phyloP scores from a whole-genome alignment of 176 grass and related monocot genomes.

The Ensete ventricosum region DNA sequence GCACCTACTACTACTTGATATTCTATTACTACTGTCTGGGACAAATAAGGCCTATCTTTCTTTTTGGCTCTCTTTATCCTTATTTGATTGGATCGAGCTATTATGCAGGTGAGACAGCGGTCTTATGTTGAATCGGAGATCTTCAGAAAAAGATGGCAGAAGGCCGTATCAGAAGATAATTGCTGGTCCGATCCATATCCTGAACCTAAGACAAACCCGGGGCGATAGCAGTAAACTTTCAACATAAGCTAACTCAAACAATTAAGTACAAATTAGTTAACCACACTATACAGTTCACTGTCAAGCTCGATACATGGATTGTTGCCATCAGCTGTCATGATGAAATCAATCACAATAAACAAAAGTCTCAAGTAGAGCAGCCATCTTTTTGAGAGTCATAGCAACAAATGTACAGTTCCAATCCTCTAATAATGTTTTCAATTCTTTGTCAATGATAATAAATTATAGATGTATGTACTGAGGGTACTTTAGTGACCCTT shows the following conservation, averaged over 20 bases:
- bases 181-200: constrained; percentile 73
- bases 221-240: background rate
- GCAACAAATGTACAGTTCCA: background rate
- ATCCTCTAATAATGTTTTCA: background rate
- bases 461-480: background rate
- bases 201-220: background rate
- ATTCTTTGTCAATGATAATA: background rate
- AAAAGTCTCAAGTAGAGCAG: background rate
- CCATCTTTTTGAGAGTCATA: background rate
- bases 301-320: background rate
- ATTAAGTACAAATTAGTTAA: background rate
- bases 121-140: constrained; percentile 58
- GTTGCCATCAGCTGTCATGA: background rate
- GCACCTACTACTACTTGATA: background rate
- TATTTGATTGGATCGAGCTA: background rate
- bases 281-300: background rate
- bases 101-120: constrained; percentile 45
- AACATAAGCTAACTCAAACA: background rate
- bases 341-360: background rate
- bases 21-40: too few relatives aligned
- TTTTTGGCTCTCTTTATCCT: background rate
- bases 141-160: constrained; percentile 64
- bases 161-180: constrained; percentile 46
- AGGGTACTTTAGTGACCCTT: background rate
- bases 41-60: too few relatives aligned